These are phyloP conservation scores for Thalassia testudinum DNA, from an alignment of 116 monocot genomes.

Conservation along the genomic window DNA sequence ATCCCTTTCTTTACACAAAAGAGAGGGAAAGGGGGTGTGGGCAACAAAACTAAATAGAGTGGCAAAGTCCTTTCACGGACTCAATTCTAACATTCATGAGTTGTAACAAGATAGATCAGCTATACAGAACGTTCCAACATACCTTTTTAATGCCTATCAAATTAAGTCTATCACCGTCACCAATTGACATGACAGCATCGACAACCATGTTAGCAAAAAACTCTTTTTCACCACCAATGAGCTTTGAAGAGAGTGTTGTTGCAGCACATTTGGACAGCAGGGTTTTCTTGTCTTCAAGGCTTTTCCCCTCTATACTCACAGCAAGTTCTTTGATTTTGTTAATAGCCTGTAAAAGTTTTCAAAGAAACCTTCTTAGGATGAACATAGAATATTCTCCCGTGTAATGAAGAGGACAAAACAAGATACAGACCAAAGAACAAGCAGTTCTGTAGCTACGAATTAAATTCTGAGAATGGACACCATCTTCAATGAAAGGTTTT, in stretches of 20 bases:
- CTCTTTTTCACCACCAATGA: conserved; percentile 96
- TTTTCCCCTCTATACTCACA: conserved; percentile 91
- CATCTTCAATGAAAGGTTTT: conserved; percentile 96
- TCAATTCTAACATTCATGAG: no score
- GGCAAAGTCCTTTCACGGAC: no score
- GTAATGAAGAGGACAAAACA: not conserved
- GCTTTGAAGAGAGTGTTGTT: conserved; percentile 87
- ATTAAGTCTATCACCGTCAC: conserved; percentile 82
- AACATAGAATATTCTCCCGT: no score
- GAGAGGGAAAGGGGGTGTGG: no score
- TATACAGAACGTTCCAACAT: not conserved
- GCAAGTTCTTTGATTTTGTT: conserved; percentile 75
- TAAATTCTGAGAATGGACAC: conserved; percentile 86
- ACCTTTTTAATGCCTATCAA: conserved; percentile 92
- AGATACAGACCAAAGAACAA: conserved; percentile 37
- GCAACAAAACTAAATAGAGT: no score
- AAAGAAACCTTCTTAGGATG: not conserved
- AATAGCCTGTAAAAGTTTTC: conserved; percentile 43
- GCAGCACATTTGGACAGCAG: conserved; percentile 85
- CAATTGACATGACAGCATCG: conserved; percentile 87
- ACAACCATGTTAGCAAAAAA: conserved; percentile 96
- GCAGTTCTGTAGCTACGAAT: conserved; percentile 83
- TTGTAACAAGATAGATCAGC: no score
- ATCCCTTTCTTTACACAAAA: no score
- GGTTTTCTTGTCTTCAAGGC: conserved; percentile 80